These are phyloP conservation scores for Psilocybe cyanescens DNA, from an alignment of 768 basidiomycete species.

Conservation along the genomic window DNA sequence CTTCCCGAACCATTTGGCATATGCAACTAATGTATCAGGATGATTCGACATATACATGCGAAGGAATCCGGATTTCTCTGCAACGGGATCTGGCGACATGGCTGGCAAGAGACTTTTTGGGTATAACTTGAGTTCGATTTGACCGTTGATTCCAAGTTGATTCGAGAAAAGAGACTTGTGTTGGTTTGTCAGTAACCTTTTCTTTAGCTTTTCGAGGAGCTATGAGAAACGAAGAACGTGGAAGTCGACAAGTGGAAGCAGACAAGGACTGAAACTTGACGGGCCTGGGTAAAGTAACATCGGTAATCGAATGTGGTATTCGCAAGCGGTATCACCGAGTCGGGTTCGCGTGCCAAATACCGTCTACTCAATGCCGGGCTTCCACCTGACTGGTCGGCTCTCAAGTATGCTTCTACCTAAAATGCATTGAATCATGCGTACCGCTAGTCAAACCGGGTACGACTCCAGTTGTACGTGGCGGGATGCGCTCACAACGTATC, in stretches of 20 bases:
- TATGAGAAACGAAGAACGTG: slow-evolving; percentile 10
- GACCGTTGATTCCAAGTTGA: background rate
- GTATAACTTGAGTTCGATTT: background rate
- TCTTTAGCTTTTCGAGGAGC: background rate
- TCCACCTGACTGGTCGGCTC: background rate
- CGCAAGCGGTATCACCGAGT: background rate
- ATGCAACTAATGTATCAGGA: slow-evolving; percentile 84
- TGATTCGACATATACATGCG: slow-evolving; percentile 87
- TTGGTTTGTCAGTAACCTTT: background rate
- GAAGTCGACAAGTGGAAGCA: slow-evolving; percentile 8
- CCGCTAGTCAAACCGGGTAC: too few species aligned
- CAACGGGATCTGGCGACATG: slow-evolving; percentile 71
- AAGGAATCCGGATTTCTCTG: slow-evolving; percentile 74
- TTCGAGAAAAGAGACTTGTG: background rate
- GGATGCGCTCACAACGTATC: too few species aligned
- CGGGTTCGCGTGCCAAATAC: background rate
- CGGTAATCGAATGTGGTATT: background rate
- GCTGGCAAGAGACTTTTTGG: background rate
- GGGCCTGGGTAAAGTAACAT: slow-evolving; percentile 11
- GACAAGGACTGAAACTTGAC: background rate
- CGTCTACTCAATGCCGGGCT: background rate
- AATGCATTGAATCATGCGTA: too few species aligned
- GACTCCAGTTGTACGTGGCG: too few species aligned
- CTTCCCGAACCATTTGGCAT: slow-evolving; percentile 78
- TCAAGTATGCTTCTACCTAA: too few species aligned